Evolutionary conservation across 148 eudicot genomes (phyloP).

Genomic region (Hydrangea macrophylla): DNA sequence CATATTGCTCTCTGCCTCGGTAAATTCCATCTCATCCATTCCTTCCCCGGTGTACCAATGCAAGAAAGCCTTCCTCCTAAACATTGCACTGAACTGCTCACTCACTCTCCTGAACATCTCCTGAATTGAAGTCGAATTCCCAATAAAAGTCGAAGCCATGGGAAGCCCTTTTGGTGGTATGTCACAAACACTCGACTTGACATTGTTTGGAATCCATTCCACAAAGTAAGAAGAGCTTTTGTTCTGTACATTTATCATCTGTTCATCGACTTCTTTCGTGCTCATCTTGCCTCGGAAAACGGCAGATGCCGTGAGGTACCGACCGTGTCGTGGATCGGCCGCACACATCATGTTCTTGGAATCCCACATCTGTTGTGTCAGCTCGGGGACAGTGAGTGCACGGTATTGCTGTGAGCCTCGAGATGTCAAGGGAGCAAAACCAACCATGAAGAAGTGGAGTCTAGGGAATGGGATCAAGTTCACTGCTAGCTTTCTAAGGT

Average conservation of each 20-base stretch:
- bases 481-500: constrained; percentile 36
- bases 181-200: constrained; percentile 31
- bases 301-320: constrained; percentile 32
- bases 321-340: constrained; percentile 31
- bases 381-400: constrained; percentile 17
- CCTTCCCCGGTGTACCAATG: constrained; percentile 27
- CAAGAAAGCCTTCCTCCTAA: constrained; percentile 24
- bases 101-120: constrained; percentile 27
- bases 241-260: constrained; percentile 27
- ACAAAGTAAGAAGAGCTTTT: constrained; percentile 29
- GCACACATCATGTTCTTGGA: constrained; percentile 46
- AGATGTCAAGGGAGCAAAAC: constrained; percentile 36
- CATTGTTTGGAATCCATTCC: constrained; percentile 37
- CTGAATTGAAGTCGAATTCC: constrained; percentile 24
- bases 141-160: constrained; percentile 22
- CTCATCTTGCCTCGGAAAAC: constrained; percentile 28
- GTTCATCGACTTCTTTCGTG: constrained; percentile 30
- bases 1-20: constrained; percentile 21
- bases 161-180: constrained; percentile 26
- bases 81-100: constrained; percentile 24
- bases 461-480: constrained; percentile 34
- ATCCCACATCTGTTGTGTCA: constrained; percentile 39
- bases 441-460: constrained; percentile 39
- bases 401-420: constrained; percentile 28
- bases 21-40: constrained; percentile 27